Conservation (phyloP, 306 rosid species). For the Dryas octopetala region DNA sequence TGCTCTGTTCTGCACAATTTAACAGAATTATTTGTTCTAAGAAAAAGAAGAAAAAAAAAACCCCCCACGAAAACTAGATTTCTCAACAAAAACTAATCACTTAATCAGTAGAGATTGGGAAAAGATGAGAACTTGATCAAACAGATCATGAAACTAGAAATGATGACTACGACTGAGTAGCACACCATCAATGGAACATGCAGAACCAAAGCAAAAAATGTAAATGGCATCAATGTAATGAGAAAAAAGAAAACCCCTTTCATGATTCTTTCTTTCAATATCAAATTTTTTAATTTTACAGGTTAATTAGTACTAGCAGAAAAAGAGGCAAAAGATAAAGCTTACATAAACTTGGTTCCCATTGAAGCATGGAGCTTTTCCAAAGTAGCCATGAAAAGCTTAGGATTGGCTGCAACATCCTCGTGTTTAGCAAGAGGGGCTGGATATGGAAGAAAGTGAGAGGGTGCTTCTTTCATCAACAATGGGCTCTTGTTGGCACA, state of each 20-base stretch:
- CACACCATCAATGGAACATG: not conserved
- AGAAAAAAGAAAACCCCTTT: not conserved
- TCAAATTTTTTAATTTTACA: not conserved
- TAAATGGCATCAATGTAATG: not conserved
- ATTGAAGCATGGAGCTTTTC: slow-evolving; percentile 68
- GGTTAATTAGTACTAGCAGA: not conserved
- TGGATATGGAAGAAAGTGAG: slow-evolving; percentile 49
- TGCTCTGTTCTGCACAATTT: not conserved
- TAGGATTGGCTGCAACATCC: slow-evolving; percentile 52
- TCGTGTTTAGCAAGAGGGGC: slow-evolving; percentile 54
- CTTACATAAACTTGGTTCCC: slow-evolving; percentile 91
- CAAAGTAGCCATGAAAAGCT: slow-evolving; percentile 59
- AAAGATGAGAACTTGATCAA: slow-evolving; percentile 3
- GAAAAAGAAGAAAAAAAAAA: not conserved
- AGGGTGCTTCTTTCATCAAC: slow-evolving; percentile 40
- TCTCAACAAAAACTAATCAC: not conserved
- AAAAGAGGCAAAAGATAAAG: not conserved
- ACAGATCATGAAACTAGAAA: not conserved
- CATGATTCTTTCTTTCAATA: not conserved
- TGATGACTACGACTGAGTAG: not conserved
- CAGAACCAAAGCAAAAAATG: not conserved
- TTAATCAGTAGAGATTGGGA: not conserved
- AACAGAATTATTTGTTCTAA: not conserved
- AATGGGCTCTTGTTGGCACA: slow-evolving; percentile 42
- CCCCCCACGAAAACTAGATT: not conserved